Base-by-base conservation (phyloP, 495 filamentous ascomycete species). In the Neurospora discreta region DNA sequence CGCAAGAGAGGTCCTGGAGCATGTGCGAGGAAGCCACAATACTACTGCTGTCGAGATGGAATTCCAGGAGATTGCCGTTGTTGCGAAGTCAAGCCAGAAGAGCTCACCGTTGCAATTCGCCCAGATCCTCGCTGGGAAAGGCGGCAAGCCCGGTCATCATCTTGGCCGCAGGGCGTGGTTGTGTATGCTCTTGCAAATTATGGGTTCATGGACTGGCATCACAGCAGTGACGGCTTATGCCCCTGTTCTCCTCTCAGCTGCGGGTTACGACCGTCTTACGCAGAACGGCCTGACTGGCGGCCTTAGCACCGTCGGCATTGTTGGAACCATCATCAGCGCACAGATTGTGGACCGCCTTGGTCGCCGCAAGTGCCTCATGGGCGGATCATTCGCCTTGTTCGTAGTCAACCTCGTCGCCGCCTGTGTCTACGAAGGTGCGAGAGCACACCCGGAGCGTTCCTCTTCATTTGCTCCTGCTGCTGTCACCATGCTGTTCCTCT, bases 151-250 rank as follows among this genome's bases (percentile, higher is more conserved):
- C 43, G 72, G 72, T 52, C 23, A 39, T 40, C 72, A 73, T 36
- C 39, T 73, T 39, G 72, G 72, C 44, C 72, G 72, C 52, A 65
- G 72, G 69, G 72, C 72, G 67, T 73, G 72, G 72, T 69, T 73
- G 39, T 73, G 72, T 39, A 84, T 92, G 58, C 92, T 89, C 89
- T 79, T 92, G 11, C 88, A 92, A 79, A 90, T 92, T 60, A 86
- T 92, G 80, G 89, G 91, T 74, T 89, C 91, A 76, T 92, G 89
- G 89, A 85, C 90, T 74, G 90, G 90, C 26, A 91, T 92, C 77
- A 89, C 89, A 0, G 89, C 89, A 68, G 86, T 92, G 23, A 92
- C 90, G 2, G 86, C 92, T 43, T 92, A 85, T 79, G 84, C 73
- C 60, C 88, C 89, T 9, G 90, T 88, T 0, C 91, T 93, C 60